A percentile compares a stretch with the other conserved stretches of the same genome.
Evolutionary conservation across 129 eudicot genomes (phyloP).

Genomic region (Escallonia herrerae): DNA sequence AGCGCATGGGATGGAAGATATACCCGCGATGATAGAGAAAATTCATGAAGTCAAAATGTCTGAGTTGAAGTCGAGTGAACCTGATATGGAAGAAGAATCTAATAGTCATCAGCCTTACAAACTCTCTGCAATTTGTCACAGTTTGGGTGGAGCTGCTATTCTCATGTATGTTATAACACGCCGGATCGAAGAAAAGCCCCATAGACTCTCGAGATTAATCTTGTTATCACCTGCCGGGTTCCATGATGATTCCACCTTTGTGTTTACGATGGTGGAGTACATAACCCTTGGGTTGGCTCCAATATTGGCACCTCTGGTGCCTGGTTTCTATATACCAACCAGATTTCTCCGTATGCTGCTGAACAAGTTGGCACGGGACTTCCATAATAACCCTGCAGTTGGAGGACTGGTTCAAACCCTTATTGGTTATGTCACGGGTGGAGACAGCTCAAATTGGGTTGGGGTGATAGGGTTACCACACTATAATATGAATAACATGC

Average conservation of each 20-base stretch:
- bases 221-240: constrained; percentile 78
- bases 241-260: constrained; percentile 64
- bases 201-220: constrained; percentile 68
- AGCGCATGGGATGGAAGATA: constrained; percentile 77
- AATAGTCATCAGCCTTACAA: constrained; percentile 62
- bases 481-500: constrained; percentile 95
- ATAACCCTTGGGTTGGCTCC: constrained; percentile 55
- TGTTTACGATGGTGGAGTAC: constrained; percentile 57
- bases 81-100: constrained; percentile 29
- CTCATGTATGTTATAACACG: constrained; percentile 75
- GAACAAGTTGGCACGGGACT: constrained; percentile 88
- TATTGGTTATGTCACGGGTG: constrained; percentile 79
- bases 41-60: constrained; percentile 74
- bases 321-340: constrained; percentile 85
- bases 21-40: constrained; percentile 88
- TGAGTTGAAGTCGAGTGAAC: constrained; percentile 37
- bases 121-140: constrained; percentile 71
- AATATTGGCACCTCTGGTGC: constrained; percentile 44
- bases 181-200: constrained; percentile 57
- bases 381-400: constrained; percentile 86
- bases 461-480: constrained; percentile 88
- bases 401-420: constrained; percentile 95
- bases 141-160: constrained; percentile 91
- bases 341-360: constrained; percentile 84
- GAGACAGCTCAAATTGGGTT: constrained; percentile 90